A percentile compares a stretch with the other conserved stretches of the same genome.
Conservation (phyloP, 176 grass and related monocot species). For the Oryza rufipogon region DNA sequence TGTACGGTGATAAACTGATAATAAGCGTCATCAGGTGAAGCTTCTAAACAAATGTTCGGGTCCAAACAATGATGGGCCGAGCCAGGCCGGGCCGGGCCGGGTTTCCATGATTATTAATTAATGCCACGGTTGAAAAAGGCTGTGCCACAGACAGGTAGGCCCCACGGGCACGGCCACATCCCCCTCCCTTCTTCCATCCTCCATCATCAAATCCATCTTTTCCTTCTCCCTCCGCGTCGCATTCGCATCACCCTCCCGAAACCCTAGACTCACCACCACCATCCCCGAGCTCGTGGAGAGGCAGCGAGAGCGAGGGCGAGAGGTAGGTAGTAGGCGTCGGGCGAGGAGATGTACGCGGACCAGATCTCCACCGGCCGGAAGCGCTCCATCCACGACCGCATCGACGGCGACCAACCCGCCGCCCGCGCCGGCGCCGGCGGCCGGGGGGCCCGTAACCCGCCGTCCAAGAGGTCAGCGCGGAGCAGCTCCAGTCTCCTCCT, state of each 20-base stretch:
- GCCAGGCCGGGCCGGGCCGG: no score
- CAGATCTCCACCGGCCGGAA: constrained; percentile 62
- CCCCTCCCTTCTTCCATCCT: background rate
- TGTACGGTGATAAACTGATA: no score
- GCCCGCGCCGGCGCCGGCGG: constrained; percentile 26
- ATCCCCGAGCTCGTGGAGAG: background rate
- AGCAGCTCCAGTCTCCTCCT: background rate
- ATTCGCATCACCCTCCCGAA: constrained; percentile 23
- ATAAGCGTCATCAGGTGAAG: no score
- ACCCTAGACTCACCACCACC: constrained; percentile 38
- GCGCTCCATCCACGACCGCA: constrained; percentile 60
- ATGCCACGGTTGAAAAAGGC: background rate
- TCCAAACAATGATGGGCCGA: no score
- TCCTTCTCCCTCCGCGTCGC: background rate
- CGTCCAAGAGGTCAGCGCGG: constrained; percentile 51
- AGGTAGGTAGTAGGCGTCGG: no score
- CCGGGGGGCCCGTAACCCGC: constrained; percentile 32
- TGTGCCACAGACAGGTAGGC: background rate
- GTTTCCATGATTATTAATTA: background rate
- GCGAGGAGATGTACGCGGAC: constrained; percentile 58
- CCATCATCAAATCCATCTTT: no score
- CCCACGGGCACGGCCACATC: background rate
- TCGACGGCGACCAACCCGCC: constrained; percentile 45
- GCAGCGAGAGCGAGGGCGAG: background rate
- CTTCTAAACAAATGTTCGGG: no score